Conservation (phyloP, 768 basidiomycete species). For the Boletus rufocinnamomeus region DNA sequence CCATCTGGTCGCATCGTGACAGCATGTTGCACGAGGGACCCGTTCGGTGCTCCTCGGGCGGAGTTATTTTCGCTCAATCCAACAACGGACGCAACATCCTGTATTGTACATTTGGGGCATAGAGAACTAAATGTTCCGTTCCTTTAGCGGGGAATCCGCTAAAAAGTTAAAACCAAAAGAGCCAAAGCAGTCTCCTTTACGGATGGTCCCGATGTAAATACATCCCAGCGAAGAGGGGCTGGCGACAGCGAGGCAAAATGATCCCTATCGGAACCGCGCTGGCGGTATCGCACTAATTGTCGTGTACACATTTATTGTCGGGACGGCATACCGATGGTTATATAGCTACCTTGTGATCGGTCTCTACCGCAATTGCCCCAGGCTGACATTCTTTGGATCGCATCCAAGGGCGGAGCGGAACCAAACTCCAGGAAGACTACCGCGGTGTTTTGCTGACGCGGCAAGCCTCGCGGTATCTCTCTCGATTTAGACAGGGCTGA, state of each 20-base stretch:
- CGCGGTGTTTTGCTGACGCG: constrained; percentile 5
- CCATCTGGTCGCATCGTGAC: constrained; percentile 24
- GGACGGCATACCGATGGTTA: constrained; percentile 28
- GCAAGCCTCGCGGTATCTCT: constrained; percentile 7
- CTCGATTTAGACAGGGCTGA: constrained; percentile 1
- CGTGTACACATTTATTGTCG: constrained; percentile 19
- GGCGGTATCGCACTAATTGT: constrained; percentile 12
- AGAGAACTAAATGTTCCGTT: constrained; percentile 20
- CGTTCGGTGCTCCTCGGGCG: constrained; percentile 35
- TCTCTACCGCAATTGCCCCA: constrained; percentile 6
- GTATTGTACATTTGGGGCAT: constrained; percentile 27
- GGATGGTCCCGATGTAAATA: constrained; percentile 23
- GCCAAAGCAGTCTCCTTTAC: constrained; percentile 34
- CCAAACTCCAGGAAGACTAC: constrained; percentile 5
- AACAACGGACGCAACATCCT: constrained; percentile 16
- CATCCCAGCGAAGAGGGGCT: constrained; percentile 21
- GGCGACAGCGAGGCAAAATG: constrained; percentile 25
- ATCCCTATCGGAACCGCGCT: constrained; percentile 16
- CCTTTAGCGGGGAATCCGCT: constrained; percentile 24
- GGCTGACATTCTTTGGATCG: constrained; percentile 5
- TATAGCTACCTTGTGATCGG: constrained; percentile 8
- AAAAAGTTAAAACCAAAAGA: constrained; percentile 40
- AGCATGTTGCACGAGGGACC: constrained; percentile 29
- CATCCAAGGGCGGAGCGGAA: constrained; percentile 15
- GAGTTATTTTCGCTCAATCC: constrained; percentile 28